Base-by-base conservation (phyloP, 2,329 filamentous ascomycete genomes). In the Paraphoma sp. region DNA sequence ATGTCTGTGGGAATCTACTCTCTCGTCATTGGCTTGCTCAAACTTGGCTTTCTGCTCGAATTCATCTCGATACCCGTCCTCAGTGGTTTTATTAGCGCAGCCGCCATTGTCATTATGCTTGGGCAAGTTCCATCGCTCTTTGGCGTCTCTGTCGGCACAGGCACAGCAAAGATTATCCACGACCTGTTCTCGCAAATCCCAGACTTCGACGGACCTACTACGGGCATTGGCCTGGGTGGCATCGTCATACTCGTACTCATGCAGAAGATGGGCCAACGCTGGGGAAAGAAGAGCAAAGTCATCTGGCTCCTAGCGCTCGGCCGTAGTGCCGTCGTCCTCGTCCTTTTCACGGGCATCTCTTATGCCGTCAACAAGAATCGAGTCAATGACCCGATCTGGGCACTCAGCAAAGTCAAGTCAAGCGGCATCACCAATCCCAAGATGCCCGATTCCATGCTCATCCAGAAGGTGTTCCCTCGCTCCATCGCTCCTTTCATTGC, bases 21-120 rank as follows among this genome's bases (percentile, higher is more conserved):
- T 14, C 80, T 89, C 18, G 78, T 81, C 14, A 75, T 89, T 2
- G 87, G 87, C 0, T 77, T 89, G 1, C 78, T 89, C 18, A 87
- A 86, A 50, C 82, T 89, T 5, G 87, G 87, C 0, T 89, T 88
- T 68, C 77, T 89, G 5, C 80, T 89, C 17, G 86, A 89, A 57
- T 89, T 88, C 63, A 85, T 89, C 62, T 88, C 87, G 0, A 80
- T 87, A 1, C 87, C 87, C 0, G 85, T 89, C 1, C 79, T 89
- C 0, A 86, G 81, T 6, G 87, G 87, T 4, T 89, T 89, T 75
- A 87, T 89, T 63, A 87, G 86, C 0, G 86, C 87, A 1, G 86
- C 87, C 1, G 87, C 86, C 33, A 83, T 89, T 46, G 87, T 86
- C 30, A 89, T 89, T 66, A 83, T 85, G 18, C 82, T 88, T 48